phyloP scores from a whole-genome alignment of 2,329 filamentous ascomycete species.

The Fusarium brevicatenulatum region DNA sequence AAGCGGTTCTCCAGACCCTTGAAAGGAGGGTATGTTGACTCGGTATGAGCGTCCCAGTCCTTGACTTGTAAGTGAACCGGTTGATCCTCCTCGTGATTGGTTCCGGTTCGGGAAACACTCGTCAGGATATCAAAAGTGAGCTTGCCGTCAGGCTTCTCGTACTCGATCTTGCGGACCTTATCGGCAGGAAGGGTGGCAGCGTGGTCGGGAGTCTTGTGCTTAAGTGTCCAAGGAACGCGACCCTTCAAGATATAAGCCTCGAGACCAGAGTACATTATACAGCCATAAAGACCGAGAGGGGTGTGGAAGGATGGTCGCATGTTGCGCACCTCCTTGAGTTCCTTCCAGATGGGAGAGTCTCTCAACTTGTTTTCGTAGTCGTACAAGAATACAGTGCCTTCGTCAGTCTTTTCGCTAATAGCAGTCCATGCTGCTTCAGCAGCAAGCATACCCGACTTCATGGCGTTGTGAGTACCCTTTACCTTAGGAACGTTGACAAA shows the following conservation, averaged over 20 bases:
- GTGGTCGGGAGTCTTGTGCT: slow-evolving; percentile 82
- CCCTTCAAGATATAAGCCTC: slow-evolving; percentile 91
- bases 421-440: slow-evolving; percentile 90
- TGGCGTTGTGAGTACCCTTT: slow-evolving; percentile 97
- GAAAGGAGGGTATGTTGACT: slow-evolving; percentile 84
- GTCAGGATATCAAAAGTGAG: slow-evolving; percentile 97
- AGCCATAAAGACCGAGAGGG: slow-evolving; percentile 87
- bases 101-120: slow-evolving; percentile 92
- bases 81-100: slow-evolving; percentile 98
- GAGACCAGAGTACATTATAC: slow-evolving; percentile 90
- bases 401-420: slow-evolving; percentile 63
- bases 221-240: slow-evolving; percentile 89
- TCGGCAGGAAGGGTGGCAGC: slow-evolving; percentile 83
- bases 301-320: slow-evolving; percentile 96
- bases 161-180: slow-evolving; percentile 87
- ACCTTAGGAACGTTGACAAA: slow-evolving; percentile 99
- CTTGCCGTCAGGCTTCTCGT: slow-evolving; percentile 95
- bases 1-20: slow-evolving; percentile 96
- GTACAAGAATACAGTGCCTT: slow-evolving; percentile 86
- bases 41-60: slow-evolving; percentile 92
- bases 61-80: slow-evolving; percentile 94
- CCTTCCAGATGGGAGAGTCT: slow-evolving; percentile 89
- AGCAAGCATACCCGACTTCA: slow-evolving; percentile 97
- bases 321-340: slow-evolving; percentile 94
- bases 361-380: slow-evolving; percentile 93